These are phyloP conservation scores for Priceomyces castillae DNA, from an alignment of 805 yeast genomes.

Conservation along the genomic window DNA sequence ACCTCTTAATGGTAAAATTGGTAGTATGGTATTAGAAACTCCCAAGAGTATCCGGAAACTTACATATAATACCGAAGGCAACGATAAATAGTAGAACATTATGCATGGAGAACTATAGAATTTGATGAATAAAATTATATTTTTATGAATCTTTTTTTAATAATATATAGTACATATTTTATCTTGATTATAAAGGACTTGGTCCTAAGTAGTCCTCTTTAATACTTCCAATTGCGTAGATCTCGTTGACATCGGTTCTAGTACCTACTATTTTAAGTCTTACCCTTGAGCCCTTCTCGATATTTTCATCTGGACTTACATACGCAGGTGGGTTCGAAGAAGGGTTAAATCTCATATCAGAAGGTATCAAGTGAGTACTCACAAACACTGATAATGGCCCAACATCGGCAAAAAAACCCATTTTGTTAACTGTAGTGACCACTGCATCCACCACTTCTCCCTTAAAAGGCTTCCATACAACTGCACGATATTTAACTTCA, in stretches of 20 bases:
- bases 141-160: not conserved
- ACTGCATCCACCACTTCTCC: constrained; percentile 98
- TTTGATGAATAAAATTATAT: not conserved
- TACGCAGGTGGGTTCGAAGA: constrained; percentile 98
- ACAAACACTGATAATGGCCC: constrained; percentile 96
- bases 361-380: constrained; percentile 90
- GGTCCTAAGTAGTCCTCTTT: constrained; percentile 98
- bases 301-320: constrained; percentile 90
- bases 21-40: constrained; percentile 17
- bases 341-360: constrained; percentile 90
- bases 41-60: constrained; percentile 5
- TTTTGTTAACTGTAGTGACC: constrained; percentile 87
- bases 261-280: constrained; percentile 96
- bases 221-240: constrained; percentile 95
- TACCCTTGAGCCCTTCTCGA: constrained; percentile 90
- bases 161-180: not conserved
- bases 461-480: constrained; percentile 97
- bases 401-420: constrained; percentile 97
- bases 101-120: not conserved
- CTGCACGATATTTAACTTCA: constrained; percentile 92
- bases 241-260: constrained; percentile 94
- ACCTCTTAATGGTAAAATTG: constrained; percentile 19
- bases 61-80: not conserved
- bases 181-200: constrained; percentile 36
- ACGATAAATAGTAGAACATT: not conserved